Conservation (phyloP, 1,284 basidiomycete genomes). For the Ganoderma meredithae region DNA sequence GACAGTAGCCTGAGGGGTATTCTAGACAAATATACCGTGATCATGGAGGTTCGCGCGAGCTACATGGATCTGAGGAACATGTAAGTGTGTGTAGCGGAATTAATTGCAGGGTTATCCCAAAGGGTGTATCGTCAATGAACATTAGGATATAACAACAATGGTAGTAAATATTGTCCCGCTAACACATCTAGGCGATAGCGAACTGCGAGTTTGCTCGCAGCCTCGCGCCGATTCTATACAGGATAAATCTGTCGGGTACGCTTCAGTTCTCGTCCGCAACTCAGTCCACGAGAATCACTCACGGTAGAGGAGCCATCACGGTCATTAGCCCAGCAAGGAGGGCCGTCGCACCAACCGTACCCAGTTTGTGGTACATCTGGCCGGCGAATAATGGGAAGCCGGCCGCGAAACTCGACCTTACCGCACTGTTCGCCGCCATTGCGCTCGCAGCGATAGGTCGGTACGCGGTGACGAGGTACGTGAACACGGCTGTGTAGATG, state of each 20-base stretch:
- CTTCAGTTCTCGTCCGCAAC: neutral
- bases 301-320: slow-evolving; percentile 77
- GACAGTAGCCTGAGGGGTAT: no score
- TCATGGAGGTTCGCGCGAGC: neutral
- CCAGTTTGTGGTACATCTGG: slow-evolving; percentile 65
- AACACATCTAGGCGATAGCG: slow-evolving; percentile 30
- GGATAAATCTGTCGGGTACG: slow-evolving; percentile 44
- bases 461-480: slow-evolving; percentile 76
- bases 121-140: neutral
- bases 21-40: neutral
- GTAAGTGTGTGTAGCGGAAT: neutral
- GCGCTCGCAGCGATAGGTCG: slow-evolving; percentile 81
- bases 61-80: neutral
- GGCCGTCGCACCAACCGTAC: slow-evolving; percentile 78
- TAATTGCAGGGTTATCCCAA: neutral
- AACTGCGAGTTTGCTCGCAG: slow-evolving; percentile 49
- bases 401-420: slow-evolving; percentile 73
- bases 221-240: slow-evolving; percentile 49
- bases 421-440: slow-evolving; percentile 76
- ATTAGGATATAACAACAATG: neutral
- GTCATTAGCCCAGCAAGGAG: slow-evolving; percentile 78
- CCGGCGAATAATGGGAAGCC: slow-evolving; percentile 77
- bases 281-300: slow-evolving; percentile 38
- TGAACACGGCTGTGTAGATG: slow-evolving; percentile 75
- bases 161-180: neutral